These are phyloP conservation scores for Fusarium falciforme DNA, from an alignment of 2,329 filamentous ascomycete genomes.

Conservation along the genomic window DNA sequence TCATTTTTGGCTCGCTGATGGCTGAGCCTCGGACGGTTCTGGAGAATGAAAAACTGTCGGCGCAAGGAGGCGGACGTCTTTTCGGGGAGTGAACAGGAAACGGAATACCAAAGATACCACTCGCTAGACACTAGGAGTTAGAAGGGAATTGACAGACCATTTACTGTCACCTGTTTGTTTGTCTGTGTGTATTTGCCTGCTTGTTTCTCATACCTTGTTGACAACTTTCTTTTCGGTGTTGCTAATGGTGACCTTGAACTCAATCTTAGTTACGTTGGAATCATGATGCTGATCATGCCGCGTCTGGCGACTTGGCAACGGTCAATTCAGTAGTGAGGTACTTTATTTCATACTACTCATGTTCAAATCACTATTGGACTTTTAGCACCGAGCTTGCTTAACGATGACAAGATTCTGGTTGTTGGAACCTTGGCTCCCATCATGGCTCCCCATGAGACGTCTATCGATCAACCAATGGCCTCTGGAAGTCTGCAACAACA, in stretches of 20 bases:
- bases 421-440: not conserved
- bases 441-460: not conserved
- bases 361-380: not conserved
- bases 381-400: not conserved
- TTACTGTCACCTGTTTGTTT: slow-evolving; percentile 23
- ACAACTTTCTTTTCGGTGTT: not conserved
- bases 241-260: not conserved
- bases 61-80: slow-evolving; percentile 34
- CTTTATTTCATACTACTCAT: not conserved
- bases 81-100: slow-evolving; percentile 30
- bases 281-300: not conserved
- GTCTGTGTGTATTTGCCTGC: not conserved
- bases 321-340: not conserved
- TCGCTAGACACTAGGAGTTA: slow-evolving; percentile 52
- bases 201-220: not conserved
- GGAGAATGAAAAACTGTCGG: slow-evolving; percentile 36
- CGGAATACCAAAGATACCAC: slow-evolving; percentile 53
- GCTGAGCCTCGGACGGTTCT: slow-evolving; percentile 26
- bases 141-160: slow-evolving; percentile 39
- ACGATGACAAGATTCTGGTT: not conserved
- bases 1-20: slow-evolving; percentile 19
- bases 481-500: not conserved
- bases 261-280: not conserved
- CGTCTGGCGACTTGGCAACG: not conserved
- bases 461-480: not conserved